These are phyloP conservation scores for Oxytropis ochrocephala DNA, from an alignment of 306 rosid genomes.

Conservation along the genomic window DNA sequence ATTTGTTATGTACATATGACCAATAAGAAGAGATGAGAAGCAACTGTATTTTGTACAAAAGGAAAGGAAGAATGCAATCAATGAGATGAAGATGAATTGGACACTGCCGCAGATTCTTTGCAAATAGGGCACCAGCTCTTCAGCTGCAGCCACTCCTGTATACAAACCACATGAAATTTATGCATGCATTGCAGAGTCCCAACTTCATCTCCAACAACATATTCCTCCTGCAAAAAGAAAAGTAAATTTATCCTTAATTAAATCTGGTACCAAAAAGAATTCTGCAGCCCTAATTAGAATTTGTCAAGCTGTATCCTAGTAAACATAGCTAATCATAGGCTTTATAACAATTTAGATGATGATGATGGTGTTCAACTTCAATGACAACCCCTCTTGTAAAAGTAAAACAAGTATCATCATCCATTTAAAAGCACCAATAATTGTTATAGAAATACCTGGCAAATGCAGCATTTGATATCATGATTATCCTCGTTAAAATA, in stretches of 20 bases:
- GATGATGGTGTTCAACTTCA: neutral
- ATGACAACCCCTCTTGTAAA: neutral
- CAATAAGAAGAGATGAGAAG: constrained; percentile 5
- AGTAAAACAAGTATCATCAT: neutral
- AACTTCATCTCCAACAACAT: constrained; percentile 59
- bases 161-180: constrained; percentile 50
- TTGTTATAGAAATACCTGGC: constrained; percentile 53
- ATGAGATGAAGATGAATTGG: constrained; percentile 27
- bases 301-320: neutral
- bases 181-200: constrained; percentile 65
- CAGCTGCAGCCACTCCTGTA: constrained; percentile 66
- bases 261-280: neutral
- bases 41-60: constrained; percentile 15
- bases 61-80: constrained; percentile 19
- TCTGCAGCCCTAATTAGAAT: neutral
- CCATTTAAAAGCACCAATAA: neutral
- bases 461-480: constrained; percentile 72
- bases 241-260: neutral
- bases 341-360: neutral
- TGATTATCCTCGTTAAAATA: constrained; percentile 28
- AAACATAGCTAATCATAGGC: neutral
- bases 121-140: constrained; percentile 95
- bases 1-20: constrained; percentile 38
- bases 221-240: constrained; percentile 58
- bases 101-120: constrained; percentile 43